A percentile compares a stretch with the other conserved stretches of the same genome.
phyloP scores from a whole-genome alignment of 1,284 basidiomycete species.

The Moesziomyces globuligerus region DNA sequence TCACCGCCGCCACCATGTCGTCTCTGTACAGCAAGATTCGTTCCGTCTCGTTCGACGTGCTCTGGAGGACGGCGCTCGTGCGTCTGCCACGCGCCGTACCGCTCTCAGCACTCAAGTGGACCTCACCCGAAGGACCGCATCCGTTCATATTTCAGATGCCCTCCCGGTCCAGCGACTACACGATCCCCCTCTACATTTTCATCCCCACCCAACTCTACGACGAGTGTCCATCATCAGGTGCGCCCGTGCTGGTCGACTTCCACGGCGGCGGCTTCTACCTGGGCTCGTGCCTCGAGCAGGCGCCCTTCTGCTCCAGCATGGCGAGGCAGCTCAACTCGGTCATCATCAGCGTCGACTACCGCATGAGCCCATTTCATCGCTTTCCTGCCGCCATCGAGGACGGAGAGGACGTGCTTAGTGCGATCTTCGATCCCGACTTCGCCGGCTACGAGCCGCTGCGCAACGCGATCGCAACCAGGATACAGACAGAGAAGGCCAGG shows the following conservation, averaged over 20 bases:
- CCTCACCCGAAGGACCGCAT: conserved; percentile 48
- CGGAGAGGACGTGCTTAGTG: conserved; percentile 50
- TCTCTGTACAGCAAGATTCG: conserved; percentile 38
- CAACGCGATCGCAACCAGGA: conserved; percentile 21
- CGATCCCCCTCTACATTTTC: conserved; percentile 54
- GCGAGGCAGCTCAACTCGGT: conserved; percentile 33
- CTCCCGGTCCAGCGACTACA: conserved; percentile 26
- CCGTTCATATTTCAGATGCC: conserved; percentile 50
- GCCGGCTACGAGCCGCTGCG: conserved; percentile 33
- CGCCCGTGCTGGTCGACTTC: conserved; percentile 53
- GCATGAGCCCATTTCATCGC: conserved; percentile 61
- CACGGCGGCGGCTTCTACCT: conserved; percentile 60
- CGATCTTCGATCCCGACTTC: conserved; percentile 35
- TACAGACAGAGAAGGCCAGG: conserved; percentile 26
- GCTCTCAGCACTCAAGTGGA: conserved; percentile 36
- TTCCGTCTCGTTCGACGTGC: conserved; percentile 37
- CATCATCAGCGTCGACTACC: conserved; percentile 57
- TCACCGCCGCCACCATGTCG: conserved; percentile 12
- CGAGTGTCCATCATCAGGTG: conserved; percentile 8
- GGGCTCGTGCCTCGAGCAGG: conserved; percentile 52
- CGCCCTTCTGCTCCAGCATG: conserved; percentile 50
- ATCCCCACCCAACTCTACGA: conserved; percentile 32
- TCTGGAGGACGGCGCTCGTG: conserved; percentile 46
- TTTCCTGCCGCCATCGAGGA: conserved; percentile 58
- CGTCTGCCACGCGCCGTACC: conserved; percentile 45